Evolutionary conservation across 306 rosid genomes (phyloP), one percentile per base, ranked within the genome.

Genomic region (Morella rubra): DNA sequence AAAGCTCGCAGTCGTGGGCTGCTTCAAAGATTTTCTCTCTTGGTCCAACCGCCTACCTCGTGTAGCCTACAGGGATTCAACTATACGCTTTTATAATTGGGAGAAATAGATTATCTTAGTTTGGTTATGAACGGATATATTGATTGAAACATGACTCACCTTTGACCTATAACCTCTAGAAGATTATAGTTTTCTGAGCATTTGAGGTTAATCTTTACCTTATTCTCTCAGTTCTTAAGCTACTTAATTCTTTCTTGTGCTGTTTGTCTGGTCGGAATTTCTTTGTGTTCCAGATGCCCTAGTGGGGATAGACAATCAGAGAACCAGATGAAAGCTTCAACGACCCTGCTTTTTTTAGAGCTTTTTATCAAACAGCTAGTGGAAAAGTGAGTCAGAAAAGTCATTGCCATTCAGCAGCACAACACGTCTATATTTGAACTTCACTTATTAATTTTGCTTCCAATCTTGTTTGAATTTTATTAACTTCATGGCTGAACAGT

Each of bases 1-100:
- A 44, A n/a, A 81, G 72, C 81, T n/a, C n/a, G n/a, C n/a, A n/a
- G n/a, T 83, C 22, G 40, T 7, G 45, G 81, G 53, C 4, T 56
- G 59, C 37, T 74, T 19, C 27, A 19, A 54, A 64, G 72, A 72
- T 70, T 73, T 72, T 81, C 74, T 42, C 22, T 49, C 37, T 45
- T 14, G 37, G 37, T 16, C 3, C 14, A 46, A 14, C 46, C 49
- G 72, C 46, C 66, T 45, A 73, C 78, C 32, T 59, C 45, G 19
- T 19, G n/a, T 66, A 72, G 69, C 72, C 15, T 69, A 69, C 77
- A 69, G 79, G 14, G 69, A 22, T 68, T 49, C 67, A 27, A 59
- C 74, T 58, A 53, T 42, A 1, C 2, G 14, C 19, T 24, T 10
- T 7, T 32, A 61, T 12, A 13, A 44, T 61, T 32, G 7, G 37